Conservation (phyloP, 2,329 filamentous ascomycete species). For the Pyrenophora graminea region DNA sequence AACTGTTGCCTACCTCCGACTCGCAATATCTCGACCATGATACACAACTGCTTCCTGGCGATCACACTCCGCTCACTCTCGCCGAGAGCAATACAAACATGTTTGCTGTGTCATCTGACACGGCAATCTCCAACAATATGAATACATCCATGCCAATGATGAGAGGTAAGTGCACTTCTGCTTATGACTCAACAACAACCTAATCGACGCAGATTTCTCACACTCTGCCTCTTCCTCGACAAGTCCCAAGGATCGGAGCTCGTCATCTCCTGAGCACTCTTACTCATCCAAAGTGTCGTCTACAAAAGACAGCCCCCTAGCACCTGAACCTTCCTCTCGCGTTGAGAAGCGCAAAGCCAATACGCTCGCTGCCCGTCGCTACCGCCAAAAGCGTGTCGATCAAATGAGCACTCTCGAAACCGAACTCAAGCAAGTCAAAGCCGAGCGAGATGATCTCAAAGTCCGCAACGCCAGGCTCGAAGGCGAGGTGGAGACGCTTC, state of each 20-base stretch:
- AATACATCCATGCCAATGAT: constrained; percentile 29
- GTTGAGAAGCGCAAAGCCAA: constrained; percentile 66
- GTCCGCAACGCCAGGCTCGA: constrained; percentile 67
- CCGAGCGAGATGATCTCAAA: constrained; percentile 66
- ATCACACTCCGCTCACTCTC: constrained; percentile 13
- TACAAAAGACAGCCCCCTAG: constrained; percentile 27
- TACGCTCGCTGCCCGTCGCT: constrained; percentile 72
- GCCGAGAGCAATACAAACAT: constrained; percentile 18
- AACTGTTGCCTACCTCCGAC: constrained; percentile 25
- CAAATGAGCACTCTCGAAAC: constrained; percentile 66
- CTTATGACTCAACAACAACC: neutral
- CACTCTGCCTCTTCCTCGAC: constrained; percentile 34
- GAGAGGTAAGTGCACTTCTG: constrained; percentile 25
- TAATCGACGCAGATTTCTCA: constrained; percentile 30
- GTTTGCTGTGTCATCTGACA: constrained; percentile 23
- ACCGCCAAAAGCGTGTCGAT: constrained; percentile 71
- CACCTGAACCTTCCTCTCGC: constrained; percentile 31
- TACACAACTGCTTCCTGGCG: constrained; percentile 24
- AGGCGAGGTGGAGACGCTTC: constrained; percentile 66
- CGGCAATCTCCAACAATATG: constrained; percentile 20
- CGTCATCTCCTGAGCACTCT: constrained; percentile 34
- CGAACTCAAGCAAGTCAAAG: constrained; percentile 61
- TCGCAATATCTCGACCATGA: constrained; percentile 30
- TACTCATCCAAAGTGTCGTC: constrained; percentile 29
- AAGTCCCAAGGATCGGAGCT: constrained; percentile 29